These are phyloP conservation scores for Globisporangium acanthophoron DNA, from an alignment of 352 stramenopile species.

Conservation along the genomic window DNA sequence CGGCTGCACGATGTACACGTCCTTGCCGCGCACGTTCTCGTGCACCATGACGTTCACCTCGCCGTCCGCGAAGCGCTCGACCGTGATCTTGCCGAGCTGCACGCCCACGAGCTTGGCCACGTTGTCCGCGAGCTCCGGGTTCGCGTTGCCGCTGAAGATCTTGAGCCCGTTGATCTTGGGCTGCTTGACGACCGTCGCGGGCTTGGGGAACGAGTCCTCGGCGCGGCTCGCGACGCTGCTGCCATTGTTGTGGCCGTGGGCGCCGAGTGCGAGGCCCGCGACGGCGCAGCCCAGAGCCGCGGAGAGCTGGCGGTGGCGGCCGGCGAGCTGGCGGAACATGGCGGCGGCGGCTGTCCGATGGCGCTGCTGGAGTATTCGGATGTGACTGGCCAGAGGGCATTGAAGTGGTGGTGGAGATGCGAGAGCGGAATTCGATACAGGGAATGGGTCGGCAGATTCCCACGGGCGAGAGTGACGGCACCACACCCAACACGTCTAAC, in stretches of 20 bases:
- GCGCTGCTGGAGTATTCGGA: neutral
- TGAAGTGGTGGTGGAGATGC: constrained; percentile 1
- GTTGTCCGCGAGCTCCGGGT: constrained; percentile 95
- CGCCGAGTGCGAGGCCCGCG: constrained; percentile 37
- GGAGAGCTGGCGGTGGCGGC: constrained; percentile 42
- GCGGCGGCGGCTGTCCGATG: neutral
- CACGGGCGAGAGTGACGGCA: too few relatives aligned
- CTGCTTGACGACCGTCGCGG: constrained; percentile 71
- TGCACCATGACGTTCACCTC: constrained; percentile 99
- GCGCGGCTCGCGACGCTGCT: constrained; percentile 26
- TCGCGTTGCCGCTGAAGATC: constrained; percentile 98
- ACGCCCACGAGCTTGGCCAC: constrained; percentile 97
- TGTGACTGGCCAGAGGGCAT: neutral
- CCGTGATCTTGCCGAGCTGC: constrained; percentile 97
- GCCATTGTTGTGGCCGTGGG: constrained; percentile 11
- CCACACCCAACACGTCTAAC: too few relatives aligned
- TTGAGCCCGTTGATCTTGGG: constrained; percentile 92
- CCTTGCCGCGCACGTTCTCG: constrained; percentile 99
- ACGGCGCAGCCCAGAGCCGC: constrained; percentile 42
- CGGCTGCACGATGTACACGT: constrained; percentile 99
- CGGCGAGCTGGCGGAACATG: constrained; percentile 74
- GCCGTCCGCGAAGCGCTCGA: constrained; percentile 98
- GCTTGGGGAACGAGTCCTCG: constrained; percentile 49
- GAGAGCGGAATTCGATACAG: neutral
- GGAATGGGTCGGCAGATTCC: neutral